phyloP scores from a whole-genome alignment of 257 asterid genomes.

The Apocynum venetum region DNA sequence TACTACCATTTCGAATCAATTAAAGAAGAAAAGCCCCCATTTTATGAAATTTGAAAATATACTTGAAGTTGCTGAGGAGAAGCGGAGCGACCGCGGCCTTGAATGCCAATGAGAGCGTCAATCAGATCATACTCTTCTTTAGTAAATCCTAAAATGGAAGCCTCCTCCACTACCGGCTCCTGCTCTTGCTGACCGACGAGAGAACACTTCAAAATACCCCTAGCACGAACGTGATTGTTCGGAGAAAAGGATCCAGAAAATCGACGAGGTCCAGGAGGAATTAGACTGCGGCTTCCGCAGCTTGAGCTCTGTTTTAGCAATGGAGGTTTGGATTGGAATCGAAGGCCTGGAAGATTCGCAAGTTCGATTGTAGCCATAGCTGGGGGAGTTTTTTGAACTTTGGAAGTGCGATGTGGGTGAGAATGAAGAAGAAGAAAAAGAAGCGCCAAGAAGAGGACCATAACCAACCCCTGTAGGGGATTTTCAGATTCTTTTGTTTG shows the following conservation, averaged over 20 bases:
- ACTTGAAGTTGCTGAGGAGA: constrained; percentile 66
- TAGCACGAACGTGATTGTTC: background rate
- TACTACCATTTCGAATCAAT: background rate
- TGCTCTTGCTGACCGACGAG: constrained; percentile 31
- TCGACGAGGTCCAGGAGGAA: background rate
- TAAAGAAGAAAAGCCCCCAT: background rate
- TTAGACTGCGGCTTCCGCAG: background rate
- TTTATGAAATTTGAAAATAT: background rate
- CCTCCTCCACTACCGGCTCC: constrained; percentile 19
- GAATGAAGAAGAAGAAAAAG: constrained; percentile 6
- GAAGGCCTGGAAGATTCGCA: constrained; percentile 18
- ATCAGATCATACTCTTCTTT: constrained; percentile 54
- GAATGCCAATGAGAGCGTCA: constrained; percentile 77
- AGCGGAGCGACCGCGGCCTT: constrained; percentile 86
- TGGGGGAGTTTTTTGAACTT: background rate
- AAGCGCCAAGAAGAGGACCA: constrained; percentile 11
- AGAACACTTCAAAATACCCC: constrained; percentile 21
- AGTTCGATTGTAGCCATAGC: constrained; percentile 29
- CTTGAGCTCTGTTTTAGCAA: background rate
- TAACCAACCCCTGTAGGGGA: constrained; percentile 8
- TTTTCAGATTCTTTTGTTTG: background rate
- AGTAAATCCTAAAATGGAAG: constrained; percentile 36
- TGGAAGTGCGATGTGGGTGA: background rate
- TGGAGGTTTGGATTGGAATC: constrained; percentile 19
- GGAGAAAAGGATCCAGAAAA: background rate